Conservation (phyloP, 179 eudicot genomes). For the Amaranthus tricolor region DNA sequence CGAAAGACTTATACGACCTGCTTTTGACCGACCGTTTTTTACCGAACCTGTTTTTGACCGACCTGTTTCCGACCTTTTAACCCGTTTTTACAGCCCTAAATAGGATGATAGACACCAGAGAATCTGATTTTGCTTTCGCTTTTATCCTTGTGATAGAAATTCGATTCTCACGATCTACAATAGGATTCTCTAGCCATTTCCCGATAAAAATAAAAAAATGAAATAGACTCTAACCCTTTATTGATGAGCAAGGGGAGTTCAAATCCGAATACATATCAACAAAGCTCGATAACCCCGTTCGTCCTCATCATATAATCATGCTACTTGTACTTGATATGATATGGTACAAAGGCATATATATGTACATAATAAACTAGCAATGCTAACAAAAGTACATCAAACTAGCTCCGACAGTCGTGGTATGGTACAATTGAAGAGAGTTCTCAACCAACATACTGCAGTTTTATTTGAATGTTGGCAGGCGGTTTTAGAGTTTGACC, state of each 20-base stretch:
- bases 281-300: conserved; percentile 15
- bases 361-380: conserved; percentile 22
- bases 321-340: conserved; percentile 16
- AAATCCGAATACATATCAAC: conserved; percentile 24
- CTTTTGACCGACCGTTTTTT: too few relatives aligned
- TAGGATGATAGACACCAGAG: conserved; percentile 7
- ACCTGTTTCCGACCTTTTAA: too few relatives aligned
- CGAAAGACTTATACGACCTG: too few relatives aligned
- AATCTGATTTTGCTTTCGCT: too few relatives aligned
- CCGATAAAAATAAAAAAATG: not conserved
- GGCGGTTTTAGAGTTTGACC: conserved; percentile 11
- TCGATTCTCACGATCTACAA: too few relatives aligned
- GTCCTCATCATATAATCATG: conserved; percentile 19
- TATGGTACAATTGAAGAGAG: conserved; percentile 17
- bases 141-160: too few relatives aligned
- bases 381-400: conserved; percentile 15
- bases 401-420: conserved; percentile 12
- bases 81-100: too few relatives aligned
- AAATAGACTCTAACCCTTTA: conserved; percentile 9
- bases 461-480: not conserved
- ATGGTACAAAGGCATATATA: conserved; percentile 28
- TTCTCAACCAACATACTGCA: conserved; percentile 30
- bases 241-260: conserved; percentile 18
- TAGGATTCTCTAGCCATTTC: too few relatives aligned
- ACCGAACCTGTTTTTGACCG: too few relatives aligned